phyloP scores from a whole-genome alignment of 1,284 basidiomycete genomes.

The Calocybe gambosa region DNA sequence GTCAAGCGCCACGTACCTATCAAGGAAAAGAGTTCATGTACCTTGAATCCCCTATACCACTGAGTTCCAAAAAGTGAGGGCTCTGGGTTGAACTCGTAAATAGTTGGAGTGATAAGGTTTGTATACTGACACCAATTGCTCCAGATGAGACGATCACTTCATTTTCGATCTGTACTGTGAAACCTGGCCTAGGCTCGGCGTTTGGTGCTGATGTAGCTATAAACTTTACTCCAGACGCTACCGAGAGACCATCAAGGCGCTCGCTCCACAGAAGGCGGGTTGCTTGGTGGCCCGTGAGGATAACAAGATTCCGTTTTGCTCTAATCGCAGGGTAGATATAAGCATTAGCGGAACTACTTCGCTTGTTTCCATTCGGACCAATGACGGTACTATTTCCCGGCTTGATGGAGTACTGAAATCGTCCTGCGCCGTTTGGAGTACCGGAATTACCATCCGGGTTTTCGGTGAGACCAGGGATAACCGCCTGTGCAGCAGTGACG shows the following conservation, averaged over 20 bases:
- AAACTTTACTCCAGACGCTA: conserved; percentile 12
- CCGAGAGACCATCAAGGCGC: conserved; percentile 1
- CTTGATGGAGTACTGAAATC: conserved; percentile 15
- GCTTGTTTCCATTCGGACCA: conserved; percentile 1
- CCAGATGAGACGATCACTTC: conserved; percentile 13
- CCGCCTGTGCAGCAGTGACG: conserved; percentile 2
- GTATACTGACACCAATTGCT: conserved; percentile 10
- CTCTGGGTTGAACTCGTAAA: conserved; percentile 1
- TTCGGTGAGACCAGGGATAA: conserved; percentile 8
- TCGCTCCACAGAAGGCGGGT: conserved; percentile 8
- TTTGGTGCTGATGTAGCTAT: conserved; percentile 6
- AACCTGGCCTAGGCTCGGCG: not conserved
- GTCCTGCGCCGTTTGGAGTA: conserved; percentile 12
- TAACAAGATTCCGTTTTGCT: conserved; percentile 12
- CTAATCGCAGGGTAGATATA: conserved; percentile 12
- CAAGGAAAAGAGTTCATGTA: not conserved
- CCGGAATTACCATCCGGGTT: conserved; percentile 12
- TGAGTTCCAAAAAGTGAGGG: conserved; percentile 17
- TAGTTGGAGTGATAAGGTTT: not conserved
- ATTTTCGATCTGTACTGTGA: conserved; percentile 1
- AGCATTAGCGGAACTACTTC: conserved; percentile 16
- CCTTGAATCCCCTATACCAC: conserved; percentile 15
- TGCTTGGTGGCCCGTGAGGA: conserved; percentile 13
- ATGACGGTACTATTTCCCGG: conserved; percentile 3
- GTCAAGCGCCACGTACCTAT: not conserved